Conservation (phyloP, 805 yeast genomes). For the Candida wancherniae region DNA sequence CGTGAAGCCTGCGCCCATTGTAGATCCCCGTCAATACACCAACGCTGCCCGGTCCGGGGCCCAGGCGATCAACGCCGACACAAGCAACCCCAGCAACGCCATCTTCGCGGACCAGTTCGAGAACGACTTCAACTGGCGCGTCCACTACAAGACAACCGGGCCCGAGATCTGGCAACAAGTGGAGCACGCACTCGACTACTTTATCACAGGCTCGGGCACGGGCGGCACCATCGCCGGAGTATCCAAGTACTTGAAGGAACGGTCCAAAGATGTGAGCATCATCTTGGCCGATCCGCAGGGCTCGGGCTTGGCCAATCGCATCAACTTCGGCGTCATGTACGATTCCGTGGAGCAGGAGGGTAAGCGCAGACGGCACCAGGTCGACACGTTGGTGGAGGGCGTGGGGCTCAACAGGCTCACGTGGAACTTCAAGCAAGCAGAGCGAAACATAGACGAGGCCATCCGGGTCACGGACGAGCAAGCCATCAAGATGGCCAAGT, state of each 20-base stretch:
- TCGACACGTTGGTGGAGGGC: constrained; percentile 91
- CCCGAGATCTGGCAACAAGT: constrained; percentile 87
- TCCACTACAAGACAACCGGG: constrained; percentile 80
- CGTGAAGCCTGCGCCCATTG: constrained; percentile 92
- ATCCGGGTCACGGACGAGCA: constrained; percentile 73
- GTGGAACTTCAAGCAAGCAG: constrained; percentile 70
- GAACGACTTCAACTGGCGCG: constrained; percentile 83
- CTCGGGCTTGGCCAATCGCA: constrained; percentile 79
- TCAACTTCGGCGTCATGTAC: constrained; percentile 91
- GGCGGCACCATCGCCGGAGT: constrained; percentile 44
- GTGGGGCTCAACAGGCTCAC: constrained; percentile 88
- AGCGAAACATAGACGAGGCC: constrained; percentile 68
- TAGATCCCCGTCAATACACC: constrained; percentile 89
- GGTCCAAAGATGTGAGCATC: constrained; percentile 39
- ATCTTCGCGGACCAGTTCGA: constrained; percentile 95
- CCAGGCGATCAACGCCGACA: constrained; percentile 39
- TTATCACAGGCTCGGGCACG: constrained; percentile 92
- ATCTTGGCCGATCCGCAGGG: constrained; percentile 95
- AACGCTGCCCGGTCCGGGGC: constrained; percentile 78
- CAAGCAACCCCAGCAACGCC: constrained; percentile 44
- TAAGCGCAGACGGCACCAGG: constrained; percentile 90
- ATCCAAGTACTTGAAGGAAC: constrained; percentile 37
- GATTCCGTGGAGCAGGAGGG: constrained; percentile 88
- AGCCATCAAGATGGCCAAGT: constrained; percentile 86
- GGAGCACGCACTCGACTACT: constrained; percentile 60